Evolutionary conservation across 352 stramenopile species (phyloP).

Genomic region (Phytophthora sp.): DNA sequence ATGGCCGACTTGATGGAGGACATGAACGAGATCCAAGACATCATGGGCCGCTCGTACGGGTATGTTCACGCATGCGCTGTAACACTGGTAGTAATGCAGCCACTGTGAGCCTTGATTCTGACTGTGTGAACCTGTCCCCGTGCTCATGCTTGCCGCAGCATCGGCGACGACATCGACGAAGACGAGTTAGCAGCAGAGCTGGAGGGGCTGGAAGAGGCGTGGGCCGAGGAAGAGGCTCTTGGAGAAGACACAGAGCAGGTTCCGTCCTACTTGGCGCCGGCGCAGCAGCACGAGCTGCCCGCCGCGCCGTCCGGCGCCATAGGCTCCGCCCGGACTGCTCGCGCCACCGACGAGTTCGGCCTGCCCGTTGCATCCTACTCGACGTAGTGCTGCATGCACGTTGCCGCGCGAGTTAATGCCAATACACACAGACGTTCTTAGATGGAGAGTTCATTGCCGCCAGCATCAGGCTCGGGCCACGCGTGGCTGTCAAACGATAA

Average conservation of each 20-base stretch:
- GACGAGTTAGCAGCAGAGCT: slow-evolving; percentile 95
- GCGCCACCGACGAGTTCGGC: slow-evolving; percentile 75
- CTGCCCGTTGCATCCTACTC: slow-evolving; percentile 60
- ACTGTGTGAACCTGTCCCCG: neutral
- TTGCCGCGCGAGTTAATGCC: neutral
- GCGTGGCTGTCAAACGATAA: slow-evolving; percentile 14
- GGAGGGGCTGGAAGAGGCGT: slow-evolving; percentile 94
- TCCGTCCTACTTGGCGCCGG: slow-evolving; percentile 69
- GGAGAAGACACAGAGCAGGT: slow-evolving; percentile 47
- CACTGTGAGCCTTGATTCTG: too few relatives aligned
- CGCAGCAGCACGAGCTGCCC: slow-evolving; percentile 64
- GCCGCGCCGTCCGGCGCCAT: slow-evolving; percentile 54
- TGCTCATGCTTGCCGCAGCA: slow-evolving; percentile 45
- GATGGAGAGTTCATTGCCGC: too few relatives aligned
- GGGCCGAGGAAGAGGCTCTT: slow-evolving; percentile 75
- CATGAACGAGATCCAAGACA: slow-evolving; percentile 98
- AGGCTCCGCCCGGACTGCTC: slow-evolving; percentile 31
- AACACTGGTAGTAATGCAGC: too few relatives aligned
- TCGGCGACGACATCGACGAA: slow-evolving; percentile 95
- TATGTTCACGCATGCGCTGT: slow-evolving; percentile 40
- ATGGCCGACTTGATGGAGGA: slow-evolving; percentile 98
- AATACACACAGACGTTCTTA: too few relatives aligned
- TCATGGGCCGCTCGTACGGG: slow-evolving; percentile 95
- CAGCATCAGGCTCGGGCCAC: neutral
- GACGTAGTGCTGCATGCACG: slow-evolving; percentile 14